These are phyloP conservation scores for Jackrogersella multiformis DNA, from an alignment of 495 filamentous ascomycete genomes.

Conservation along the genomic window DNA sequence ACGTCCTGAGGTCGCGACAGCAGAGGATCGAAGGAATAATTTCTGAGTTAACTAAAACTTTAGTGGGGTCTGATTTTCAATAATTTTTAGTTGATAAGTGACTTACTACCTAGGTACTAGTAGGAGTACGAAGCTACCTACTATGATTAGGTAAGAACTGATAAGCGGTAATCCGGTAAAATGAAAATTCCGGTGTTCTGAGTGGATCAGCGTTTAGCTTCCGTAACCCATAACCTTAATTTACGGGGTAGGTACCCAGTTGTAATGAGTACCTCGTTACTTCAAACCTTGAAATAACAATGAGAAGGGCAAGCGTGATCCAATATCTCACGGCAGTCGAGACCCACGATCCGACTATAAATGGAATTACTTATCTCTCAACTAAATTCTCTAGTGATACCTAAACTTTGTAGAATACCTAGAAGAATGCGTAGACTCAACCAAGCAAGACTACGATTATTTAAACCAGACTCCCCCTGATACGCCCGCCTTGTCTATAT, in stretches of 20 bases:
- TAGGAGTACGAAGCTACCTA: slow-evolving; percentile 7
- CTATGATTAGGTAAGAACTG: not conserved
- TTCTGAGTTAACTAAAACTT: slow-evolving; percentile 6
- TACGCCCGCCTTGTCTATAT: not conserved
- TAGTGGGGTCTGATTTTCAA: slow-evolving; percentile 19
- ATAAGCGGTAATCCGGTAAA: slow-evolving; percentile 9
- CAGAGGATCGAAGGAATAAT: not conserved
- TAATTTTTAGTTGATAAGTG: slow-evolving; percentile 28
- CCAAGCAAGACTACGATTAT: not conserved
- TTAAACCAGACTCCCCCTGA: not conserved
- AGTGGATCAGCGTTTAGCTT: not conserved
- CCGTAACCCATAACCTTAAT: not conserved
- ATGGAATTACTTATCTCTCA: too few species aligned
- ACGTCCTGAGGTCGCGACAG: not conserved
- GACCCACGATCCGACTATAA: not conserved
- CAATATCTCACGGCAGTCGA: not conserved
- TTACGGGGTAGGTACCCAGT: not conserved
- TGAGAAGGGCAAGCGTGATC: slow-evolving; percentile 19
- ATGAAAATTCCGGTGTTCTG: not conserved
- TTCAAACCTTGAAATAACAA: not conserved
- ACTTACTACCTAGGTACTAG: not conserved
- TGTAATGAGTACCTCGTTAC: not conserved
- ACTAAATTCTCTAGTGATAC: too few species aligned
- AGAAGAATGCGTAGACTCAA: not conserved
- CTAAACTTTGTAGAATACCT: too few species aligned